Evolutionary conservation across 768 basidiomycete genomes (phyloP), one percentile per base, ranked within the genome.

Genomic region (Russula earlei): DNA sequence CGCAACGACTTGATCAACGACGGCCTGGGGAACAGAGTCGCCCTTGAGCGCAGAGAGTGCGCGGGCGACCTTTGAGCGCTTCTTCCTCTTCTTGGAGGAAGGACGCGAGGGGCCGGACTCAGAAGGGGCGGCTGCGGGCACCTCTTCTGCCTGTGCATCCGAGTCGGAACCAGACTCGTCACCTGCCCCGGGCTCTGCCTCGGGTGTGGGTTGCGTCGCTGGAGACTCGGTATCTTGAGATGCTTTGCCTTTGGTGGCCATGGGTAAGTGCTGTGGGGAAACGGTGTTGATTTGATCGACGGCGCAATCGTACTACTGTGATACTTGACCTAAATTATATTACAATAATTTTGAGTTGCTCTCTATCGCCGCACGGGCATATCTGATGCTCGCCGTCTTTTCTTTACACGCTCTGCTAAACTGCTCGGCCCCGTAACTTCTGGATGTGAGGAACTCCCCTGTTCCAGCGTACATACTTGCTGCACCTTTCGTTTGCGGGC

Each of bases 71-170:
- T 87, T 91, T 4, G 85, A 83, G 68, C 83, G 87, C 71, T 89
- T 91, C 77, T 91, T 91, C 70, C 88, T 92, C 75, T 88, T 91
- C 72, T 86, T 85, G 34, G 78, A 76, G 34, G 78, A 76, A 5
- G 78, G 65, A 14, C 72, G 66, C 8, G 70, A 67, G 12, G 70
- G 64, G 3, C 67, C 68, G 22, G 67, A 61, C 9, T 65, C 62
- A 37, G 67, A 61, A 22, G 34, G 27, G 31, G 38, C 43, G n/a
- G 46, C 36, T 40, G 43, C 42, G 14, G 46, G 33, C 25, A 31
- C 46, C 12, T 58, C 52, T n/a, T n/a, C n/a, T n/a, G n/a, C n/a
- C n/a, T n/a, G n/a, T 19, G 47, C 9, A 20, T 49, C 56, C 15
- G 56, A 58, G 9, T 31, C 56, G 22, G 56, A 58, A 8, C 27